Conservation (phyloP, 768 basidiomycete species). For the Cyclocybe aegerita region DNA sequence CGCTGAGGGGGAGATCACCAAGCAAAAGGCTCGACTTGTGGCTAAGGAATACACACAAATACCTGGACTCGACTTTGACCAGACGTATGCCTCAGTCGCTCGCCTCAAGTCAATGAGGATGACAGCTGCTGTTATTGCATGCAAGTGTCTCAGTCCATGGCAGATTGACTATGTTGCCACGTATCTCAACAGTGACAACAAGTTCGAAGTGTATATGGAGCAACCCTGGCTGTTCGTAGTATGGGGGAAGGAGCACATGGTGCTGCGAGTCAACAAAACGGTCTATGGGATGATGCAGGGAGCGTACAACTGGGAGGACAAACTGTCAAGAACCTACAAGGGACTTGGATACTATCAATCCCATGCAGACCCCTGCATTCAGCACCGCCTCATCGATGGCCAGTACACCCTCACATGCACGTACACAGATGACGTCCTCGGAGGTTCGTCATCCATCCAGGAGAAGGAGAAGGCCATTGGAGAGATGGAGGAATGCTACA, state of each 20-base stretch:
- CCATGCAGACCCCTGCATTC: conserved; percentile 18
- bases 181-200: conserved; percentile 30
- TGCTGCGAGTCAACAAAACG: neutral
- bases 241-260: no score
- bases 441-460: conserved; percentile 6
- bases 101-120: conserved; percentile 16
- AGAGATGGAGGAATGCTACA: conserved; percentile 10
- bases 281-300: conserved; percentile 23
- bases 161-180: conserved; percentile 32
- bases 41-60: conserved; percentile 30
- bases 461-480: conserved; percentile 9
- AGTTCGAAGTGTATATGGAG: conserved; percentile 13
- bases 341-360: conserved; percentile 14
- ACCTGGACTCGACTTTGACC: conserved; percentile 29
- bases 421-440: conserved; percentile 15
- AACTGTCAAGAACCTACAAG: conserved; percentile 2
- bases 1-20: conserved; percentile 20
- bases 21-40: conserved; percentile 26
- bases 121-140: conserved; percentile 25
- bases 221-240: neutral
- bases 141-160: conserved; percentile 25
- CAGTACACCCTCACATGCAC: conserved; percentile 16
- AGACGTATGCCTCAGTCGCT: conserved; percentile 18
- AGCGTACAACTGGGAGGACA: conserved; percentile 18
- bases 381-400: neutral